Base-by-base conservation (phyloP, 140 eudicot species). In the Bidens hawaiensis region DNA sequence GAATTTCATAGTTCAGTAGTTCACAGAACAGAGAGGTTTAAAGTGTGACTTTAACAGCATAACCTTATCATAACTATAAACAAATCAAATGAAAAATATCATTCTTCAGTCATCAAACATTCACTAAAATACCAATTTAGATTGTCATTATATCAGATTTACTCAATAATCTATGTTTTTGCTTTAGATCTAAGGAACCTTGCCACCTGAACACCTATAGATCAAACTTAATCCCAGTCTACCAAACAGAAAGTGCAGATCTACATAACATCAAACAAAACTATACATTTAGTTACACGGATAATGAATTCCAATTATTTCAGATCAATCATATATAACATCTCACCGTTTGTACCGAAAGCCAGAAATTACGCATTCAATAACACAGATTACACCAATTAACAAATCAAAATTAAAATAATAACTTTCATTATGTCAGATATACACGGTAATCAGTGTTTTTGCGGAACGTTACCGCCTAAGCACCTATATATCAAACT, bases 181-280 rank as follows among this genome's bases (percentile, higher is more conserved):
- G 34, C 24, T 10, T 15, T 15, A 59, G 74, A 74, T 67, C 79
- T 67, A 33, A 67, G 6, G 15, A 16, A 67, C 13, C 15, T 74
- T 47, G 10, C 8, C 6, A 27, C 6, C 34, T 7, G 21, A 46
- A 56, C 47, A 56, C 55, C 53, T 22, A 21, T 43, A 42, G 0
- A 34, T 31, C 15, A 26, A 57, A 65, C 54, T 13, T 45, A 73
- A 45, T 55, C 36, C 10, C 36, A 34, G 31, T 64, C 45, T 14
- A 18, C 17, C 34, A 15, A 64, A 47, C 67, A 46, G 19, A 46
- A 25, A 73, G 17, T 12, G 51, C 57, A 73, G 78, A 73, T 73
- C 78, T 59, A 73, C 68, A 34, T 25, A 46, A 55, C 45, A 46
- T 65, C 47, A 54, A 64, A 54, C 67, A 16, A 55, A 64, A 36